phyloP scores from a whole-genome alignment of 2,329 filamentous ascomycete genomes.

The Beauveria bassiana region DNA sequence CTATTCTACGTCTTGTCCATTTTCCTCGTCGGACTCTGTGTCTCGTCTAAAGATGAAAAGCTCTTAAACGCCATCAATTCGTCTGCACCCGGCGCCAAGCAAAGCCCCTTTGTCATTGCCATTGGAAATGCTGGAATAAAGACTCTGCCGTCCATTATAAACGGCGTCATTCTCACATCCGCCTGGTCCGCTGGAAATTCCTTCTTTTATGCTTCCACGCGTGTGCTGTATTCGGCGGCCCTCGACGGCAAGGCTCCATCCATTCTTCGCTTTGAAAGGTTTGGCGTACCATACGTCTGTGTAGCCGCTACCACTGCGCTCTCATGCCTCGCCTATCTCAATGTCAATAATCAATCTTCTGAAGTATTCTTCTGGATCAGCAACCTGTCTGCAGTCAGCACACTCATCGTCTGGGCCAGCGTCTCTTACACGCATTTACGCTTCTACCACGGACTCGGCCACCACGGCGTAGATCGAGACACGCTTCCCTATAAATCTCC shows the following conservation, averaged over 20 bases:
- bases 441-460: conserved; percentile 58
- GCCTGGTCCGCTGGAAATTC: conserved; percentile 53
- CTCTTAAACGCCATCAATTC: conserved; percentile 42
- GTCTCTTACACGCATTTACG: conserved; percentile 62
- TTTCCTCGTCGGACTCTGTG: conserved; percentile 30
- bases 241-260: conserved; percentile 33
- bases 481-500: conserved; percentile 57
- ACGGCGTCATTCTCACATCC: conserved; percentile 49
- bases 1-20: conserved; percentile 30
- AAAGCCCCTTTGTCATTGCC: conserved; percentile 52
- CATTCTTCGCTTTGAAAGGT: conserved; percentile 25
- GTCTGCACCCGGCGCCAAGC: conserved; percentile 29
- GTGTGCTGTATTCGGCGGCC: conserved; percentile 40
- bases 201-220: conserved; percentile 44
- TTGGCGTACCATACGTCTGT: conserved; percentile 24
- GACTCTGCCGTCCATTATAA: conserved; percentile 42
- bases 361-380: conserved; percentile 57
- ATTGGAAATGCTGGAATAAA: conserved; percentile 40
- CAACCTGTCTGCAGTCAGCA: conserved; percentile 58
- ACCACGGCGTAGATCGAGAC: conserved; percentile 57
- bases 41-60: conserved; percentile 27
- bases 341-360: conserved; percentile 49
- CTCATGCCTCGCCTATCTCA: conserved; percentile 54
- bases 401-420: conserved; percentile 60
- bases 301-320: conserved; percentile 40